Conservation (phyloP, 768 basidiomycete species). For the Tulasnella sp. region DNA sequence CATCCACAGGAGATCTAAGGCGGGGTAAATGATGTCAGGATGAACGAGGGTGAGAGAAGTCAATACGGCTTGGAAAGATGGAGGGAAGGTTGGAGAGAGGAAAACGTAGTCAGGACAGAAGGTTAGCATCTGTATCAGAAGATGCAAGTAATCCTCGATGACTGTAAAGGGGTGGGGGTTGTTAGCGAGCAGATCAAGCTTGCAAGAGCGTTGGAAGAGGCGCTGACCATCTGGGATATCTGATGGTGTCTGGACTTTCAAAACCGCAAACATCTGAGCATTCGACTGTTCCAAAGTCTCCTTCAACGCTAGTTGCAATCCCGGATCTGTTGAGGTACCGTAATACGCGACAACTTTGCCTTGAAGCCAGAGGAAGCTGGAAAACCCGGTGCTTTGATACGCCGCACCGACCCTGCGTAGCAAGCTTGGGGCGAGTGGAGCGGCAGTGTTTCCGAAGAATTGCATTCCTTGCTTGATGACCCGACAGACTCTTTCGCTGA, state of each 20-base stretch:
- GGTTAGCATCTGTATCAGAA: slow-evolving; percentile 57
- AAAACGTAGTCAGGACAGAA: slow-evolving; percentile 66
- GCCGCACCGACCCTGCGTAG: slow-evolving; percentile 61
- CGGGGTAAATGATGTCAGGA: slow-evolving; percentile 64
- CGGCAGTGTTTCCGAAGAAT: slow-evolving; percentile 60
- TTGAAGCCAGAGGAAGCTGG: slow-evolving; percentile 89
- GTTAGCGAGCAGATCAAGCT: neutral
- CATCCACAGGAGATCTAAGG: slow-evolving; percentile 67
- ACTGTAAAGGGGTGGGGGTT: slow-evolving; percentile 43
- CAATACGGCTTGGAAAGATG: slow-evolving; percentile 65
- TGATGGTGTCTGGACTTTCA: slow-evolving; percentile 55
- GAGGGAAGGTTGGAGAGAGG: slow-evolving; percentile 61
- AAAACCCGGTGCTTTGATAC: slow-evolving; percentile 70
- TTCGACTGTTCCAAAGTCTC: slow-evolving; percentile 68
- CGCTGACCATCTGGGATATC: slow-evolving; percentile 84
- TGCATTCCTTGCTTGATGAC: slow-evolving; percentile 74
- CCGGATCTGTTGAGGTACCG: slow-evolving; percentile 49
- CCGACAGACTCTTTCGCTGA: slow-evolving; percentile 74
- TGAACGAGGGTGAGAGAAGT: slow-evolving; percentile 73
- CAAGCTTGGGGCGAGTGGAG: slow-evolving; percentile 57
- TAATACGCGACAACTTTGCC: slow-evolving; percentile 76
- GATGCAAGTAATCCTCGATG: slow-evolving; percentile 85
- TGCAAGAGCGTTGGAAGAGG: neutral
- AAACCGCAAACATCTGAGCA: slow-evolving; percentile 49
- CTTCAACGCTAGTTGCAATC: slow-evolving; percentile 45